phyloP scores from a whole-genome alignment of 345 rosid species.

The Hibiscus tridactylites region DNA sequence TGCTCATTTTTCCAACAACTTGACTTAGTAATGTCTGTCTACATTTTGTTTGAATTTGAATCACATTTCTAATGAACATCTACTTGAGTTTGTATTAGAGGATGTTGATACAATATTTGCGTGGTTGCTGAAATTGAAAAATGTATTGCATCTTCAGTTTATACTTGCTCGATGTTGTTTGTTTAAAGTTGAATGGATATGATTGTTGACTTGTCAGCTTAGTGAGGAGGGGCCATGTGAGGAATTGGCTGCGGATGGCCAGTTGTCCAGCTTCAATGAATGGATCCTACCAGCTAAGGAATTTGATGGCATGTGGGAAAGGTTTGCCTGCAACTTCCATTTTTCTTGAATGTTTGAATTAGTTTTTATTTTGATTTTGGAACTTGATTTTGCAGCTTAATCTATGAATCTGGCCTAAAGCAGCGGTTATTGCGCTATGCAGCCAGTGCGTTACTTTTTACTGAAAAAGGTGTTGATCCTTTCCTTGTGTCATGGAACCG shows the following conservation, averaged over 20 bases:
- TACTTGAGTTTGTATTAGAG: background rate
- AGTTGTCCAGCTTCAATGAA: constrained; percentile 82
- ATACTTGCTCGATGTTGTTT: background rate
- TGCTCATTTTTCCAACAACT: background rate
- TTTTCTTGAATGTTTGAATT: constrained; percentile 4
- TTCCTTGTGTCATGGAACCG: constrained; percentile 93
- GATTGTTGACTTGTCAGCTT: constrained; percentile 44
- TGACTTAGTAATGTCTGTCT: background rate
- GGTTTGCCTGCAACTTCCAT: constrained; percentile 36
- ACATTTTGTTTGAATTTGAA: background rate
- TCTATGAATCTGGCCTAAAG: constrained; percentile 90
- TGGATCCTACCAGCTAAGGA: constrained; percentile 97
- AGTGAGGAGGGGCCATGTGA: constrained; percentile 97
- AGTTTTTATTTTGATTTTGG: background rate
- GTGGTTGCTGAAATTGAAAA: background rate
- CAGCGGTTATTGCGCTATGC: constrained; percentile 83
- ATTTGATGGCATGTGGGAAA: constrained; percentile 99
- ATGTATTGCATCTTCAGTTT: background rate
- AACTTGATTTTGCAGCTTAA: constrained; percentile 50
- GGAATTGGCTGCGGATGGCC: constrained; percentile 68
- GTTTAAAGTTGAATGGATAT: background rate
- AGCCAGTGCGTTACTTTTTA: constrained; percentile 83
- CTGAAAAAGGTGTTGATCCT: constrained; percentile 86
- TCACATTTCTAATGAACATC: background rate
- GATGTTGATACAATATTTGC: background rate